A percentile compares a stretch with the other conserved stretches of the same genome.
Evolutionary conservation across 2,329 filamentous ascomycete genomes (phyloP).

Genomic region (Botrytis sinoallii): DNA sequence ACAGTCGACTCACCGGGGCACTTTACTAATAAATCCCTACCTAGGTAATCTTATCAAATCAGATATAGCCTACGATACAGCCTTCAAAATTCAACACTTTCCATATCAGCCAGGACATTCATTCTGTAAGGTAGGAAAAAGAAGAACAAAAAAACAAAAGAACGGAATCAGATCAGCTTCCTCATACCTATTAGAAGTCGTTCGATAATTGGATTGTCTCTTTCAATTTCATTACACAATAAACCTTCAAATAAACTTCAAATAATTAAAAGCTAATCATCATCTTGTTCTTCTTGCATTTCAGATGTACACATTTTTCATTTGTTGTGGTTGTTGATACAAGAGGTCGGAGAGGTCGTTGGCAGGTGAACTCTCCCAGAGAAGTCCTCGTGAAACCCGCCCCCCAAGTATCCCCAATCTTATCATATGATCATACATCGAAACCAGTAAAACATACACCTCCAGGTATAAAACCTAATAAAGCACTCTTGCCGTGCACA

Average conservation of each 20-base stretch:
- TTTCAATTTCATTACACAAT: not conserved
- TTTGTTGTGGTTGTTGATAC: not conserved
- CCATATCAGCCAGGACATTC: not conserved
- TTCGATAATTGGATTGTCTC: not conserved
- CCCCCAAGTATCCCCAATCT: not conserved
- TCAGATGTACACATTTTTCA: not conserved
- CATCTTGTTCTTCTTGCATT: not conserved
- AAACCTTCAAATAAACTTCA: not conserved
- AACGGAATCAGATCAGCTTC: not conserved
- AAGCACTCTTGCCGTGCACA: not conserved
- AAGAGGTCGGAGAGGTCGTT: not conserved
- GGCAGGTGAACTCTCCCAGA: not conserved
- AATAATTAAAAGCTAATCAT: not conserved
- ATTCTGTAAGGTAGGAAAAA: not conserved
- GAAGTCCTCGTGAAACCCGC: not conserved
- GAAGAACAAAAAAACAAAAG: too few relatives aligned
- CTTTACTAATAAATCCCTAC: too few relatives aligned
- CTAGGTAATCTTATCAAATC: not conserved
- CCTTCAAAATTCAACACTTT: not conserved
- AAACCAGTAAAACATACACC: not conserved
- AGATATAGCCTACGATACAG: not conserved
- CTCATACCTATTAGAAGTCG: not conserved
- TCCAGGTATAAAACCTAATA: not conserved
- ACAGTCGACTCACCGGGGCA: too few relatives aligned
- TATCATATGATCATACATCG: not conserved